A percentile compares a stretch with the other conserved stretches of the same genome.
Conservation (phyloP, 768 basidiomycete species). For the Hygrophorus russula region DNA sequence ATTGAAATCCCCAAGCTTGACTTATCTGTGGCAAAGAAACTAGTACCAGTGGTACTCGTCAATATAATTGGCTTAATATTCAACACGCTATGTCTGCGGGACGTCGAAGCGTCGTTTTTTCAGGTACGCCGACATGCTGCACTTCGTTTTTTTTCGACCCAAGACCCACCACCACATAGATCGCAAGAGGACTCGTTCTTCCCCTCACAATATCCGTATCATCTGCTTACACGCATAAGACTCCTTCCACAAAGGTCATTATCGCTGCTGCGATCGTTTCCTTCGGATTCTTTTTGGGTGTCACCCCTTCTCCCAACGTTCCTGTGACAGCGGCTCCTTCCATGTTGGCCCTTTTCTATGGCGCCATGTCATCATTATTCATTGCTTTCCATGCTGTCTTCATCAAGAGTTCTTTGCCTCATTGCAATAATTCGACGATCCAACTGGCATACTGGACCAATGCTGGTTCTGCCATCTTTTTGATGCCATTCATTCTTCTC, state of each 20-base stretch:
- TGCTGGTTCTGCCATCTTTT: constrained; percentile 49
- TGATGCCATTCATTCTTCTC: constrained; percentile 53
- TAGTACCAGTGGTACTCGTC: constrained; percentile 51
- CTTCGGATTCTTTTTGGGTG: constrained; percentile 66
- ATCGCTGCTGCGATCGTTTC: constrained; percentile 55
- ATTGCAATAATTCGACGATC: constrained; percentile 62
- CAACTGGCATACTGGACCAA: constrained; percentile 77
- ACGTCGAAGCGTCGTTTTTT: constrained; percentile 75
- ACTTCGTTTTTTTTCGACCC: constrained; percentile 1
- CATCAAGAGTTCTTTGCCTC: constrained; percentile 58
- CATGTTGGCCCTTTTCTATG: constrained; percentile 52
- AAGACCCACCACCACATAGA: constrained; percentile 29
- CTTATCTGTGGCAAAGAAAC: constrained; percentile 39
- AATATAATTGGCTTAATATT: constrained; percentile 70
- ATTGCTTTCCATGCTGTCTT: constrained; percentile 69
- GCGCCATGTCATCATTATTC: constrained; percentile 60
- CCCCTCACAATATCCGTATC: constrained; percentile 75
- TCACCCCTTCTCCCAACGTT: constrained; percentile 41
- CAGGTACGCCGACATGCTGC: constrained; percentile 32
- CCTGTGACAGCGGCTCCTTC: constrained; percentile 35
- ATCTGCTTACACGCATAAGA: constrained; percentile 40
- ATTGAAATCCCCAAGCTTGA: constrained; percentile 51
- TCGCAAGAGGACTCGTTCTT: constrained; percentile 75
- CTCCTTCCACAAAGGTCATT: constrained; percentile 45
- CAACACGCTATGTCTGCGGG: constrained; percentile 68